These are phyloP conservation scores for Phytophthora idaei DNA, from an alignment of 352 stramenopile species.

Conservation along the genomic window DNA sequence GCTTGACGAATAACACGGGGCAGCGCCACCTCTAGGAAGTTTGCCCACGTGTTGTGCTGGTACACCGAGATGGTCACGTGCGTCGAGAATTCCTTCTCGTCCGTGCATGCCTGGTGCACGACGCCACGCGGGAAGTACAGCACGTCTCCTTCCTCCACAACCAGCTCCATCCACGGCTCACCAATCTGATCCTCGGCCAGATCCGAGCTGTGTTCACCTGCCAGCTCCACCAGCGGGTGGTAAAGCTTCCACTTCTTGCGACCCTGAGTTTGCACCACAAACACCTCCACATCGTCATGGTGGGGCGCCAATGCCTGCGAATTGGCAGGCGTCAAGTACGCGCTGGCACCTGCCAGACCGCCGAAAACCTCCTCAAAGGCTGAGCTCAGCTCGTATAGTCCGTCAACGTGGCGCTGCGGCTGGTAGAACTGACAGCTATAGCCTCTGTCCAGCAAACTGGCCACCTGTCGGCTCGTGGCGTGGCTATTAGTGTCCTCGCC, in stretches of 20 bases:
- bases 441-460: slow-evolving; percentile 59
- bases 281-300: slow-evolving; percentile 88
- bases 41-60: slow-evolving; percentile 88
- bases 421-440: slow-evolving; percentile 92
- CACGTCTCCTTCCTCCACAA: slow-evolving; percentile 81
- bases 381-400: slow-evolving; percentile 75
- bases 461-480: slow-evolving; percentile 61
- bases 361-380: slow-evolving; percentile 83
- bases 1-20: slow-evolving; percentile 77
- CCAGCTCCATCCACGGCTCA: slow-evolving; percentile 83
- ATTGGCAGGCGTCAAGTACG: slow-evolving; percentile 79
- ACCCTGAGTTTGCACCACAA: slow-evolving; percentile 86
- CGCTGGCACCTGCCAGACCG: slow-evolving; percentile 75
- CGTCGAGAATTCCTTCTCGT: slow-evolving; percentile 80
- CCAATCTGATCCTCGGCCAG: slow-evolving; percentile 68
- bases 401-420: slow-evolving; percentile 82
- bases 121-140: slow-evolving; percentile 87
- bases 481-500: slow-evolving; percentile 53
- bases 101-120: slow-evolving; percentile 81
- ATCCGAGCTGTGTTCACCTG: slow-evolving; percentile 83
- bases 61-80: slow-evolving; percentile 91
- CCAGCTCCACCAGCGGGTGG: slow-evolving; percentile 67
- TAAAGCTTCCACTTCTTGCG: slow-evolving; percentile 92
- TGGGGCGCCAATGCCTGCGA: slow-evolving; percentile 86
- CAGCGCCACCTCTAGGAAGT: slow-evolving; percentile 85